Base-by-base conservation (phyloP, 805 yeast species). In the Suhomyces tanzawaensis region DNA sequence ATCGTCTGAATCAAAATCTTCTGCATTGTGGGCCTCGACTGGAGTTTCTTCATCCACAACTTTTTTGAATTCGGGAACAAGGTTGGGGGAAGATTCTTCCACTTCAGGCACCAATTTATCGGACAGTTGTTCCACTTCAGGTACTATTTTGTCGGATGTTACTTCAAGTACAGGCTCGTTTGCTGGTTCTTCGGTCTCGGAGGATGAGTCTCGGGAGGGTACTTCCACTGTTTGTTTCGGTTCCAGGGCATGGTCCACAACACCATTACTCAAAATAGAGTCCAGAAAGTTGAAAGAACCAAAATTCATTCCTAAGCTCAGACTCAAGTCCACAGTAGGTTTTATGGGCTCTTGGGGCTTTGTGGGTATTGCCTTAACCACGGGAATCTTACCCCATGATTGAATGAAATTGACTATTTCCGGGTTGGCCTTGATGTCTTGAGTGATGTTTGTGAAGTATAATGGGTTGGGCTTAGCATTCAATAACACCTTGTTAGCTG, bases 281-380 rank as follows among this genome's bases (percentile, higher is more conserved):
- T 25, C 29, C 29, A 24, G 36, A 17, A 41, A 31, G n/a, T 23
- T 15, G 21, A 29, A 35, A 19, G 30, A 25, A 4, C 36, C 55
- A 29, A 58, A 41, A 26, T 41, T 46, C 39, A 57, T 42, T 3
- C 63, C 64, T 17, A 58, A 46, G 31, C 56, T 51, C 39, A 41
- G 41, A 11, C 37, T 25, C 17, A 37, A 34, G 12, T 37, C 39
- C 5, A 6, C 19, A 14, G 25, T 7, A 13, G 30, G 19, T 27
- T 28, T 32, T 8, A 19, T 24, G 15, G 12, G 24, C 13, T 26
- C 40, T 15, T 36, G 40, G 28, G n/a, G 18, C 2, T 15, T 25
- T 8, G 21, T 36, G n/a, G n/a, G n/a, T 14, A 19, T 18, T 3
- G 25, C 36, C 18, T 31, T 28, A 7, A 38, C 32, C 7, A 54